Conservation (phyloP, 2,329 filamentous ascomycete species). For the Raffaelea deltoideospora region DNA sequence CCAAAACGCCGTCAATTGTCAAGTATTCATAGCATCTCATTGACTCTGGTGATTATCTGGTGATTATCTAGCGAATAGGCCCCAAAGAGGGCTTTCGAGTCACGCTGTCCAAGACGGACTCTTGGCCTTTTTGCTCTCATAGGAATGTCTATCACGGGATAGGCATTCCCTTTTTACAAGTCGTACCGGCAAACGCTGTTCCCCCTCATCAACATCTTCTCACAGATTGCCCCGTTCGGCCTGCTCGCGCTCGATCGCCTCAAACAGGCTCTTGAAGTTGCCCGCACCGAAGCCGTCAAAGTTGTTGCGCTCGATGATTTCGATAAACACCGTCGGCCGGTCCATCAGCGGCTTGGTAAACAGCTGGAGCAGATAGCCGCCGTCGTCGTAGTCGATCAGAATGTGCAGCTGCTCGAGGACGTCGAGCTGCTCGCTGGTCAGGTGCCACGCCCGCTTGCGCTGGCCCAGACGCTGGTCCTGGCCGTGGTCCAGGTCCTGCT, state of each 20-base stretch:
- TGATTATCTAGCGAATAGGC: too few species aligned
- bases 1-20: too few species aligned
- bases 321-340: slow-evolving; percentile 85
- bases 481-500: too few species aligned
- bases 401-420: slow-evolving; percentile 66
- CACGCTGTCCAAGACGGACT: too few species aligned
- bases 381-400: slow-evolving; percentile 88
- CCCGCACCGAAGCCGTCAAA: slow-evolving; percentile 89
- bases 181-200: too few species aligned
- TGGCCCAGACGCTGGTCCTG: neutral
- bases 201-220: too few species aligned
- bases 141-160: too few species aligned
- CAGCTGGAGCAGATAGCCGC: slow-evolving; percentile 64
- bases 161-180: too few species aligned
- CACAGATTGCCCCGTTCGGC: slow-evolving; percentile 68
- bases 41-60: too few species aligned
- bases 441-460: slow-evolving; percentile 28
- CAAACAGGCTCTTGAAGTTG: slow-evolving; percentile 90
- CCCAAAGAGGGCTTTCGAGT: too few species aligned
- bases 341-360: slow-evolving; percentile 87
- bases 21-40: too few species aligned
- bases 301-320: slow-evolving; percentile 86
- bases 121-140: too few species aligned
- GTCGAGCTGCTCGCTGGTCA: slow-evolving; percentile 62
- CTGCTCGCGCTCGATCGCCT: slow-evolving; percentile 91